Conservation (phyloP, 1,284 basidiomycete species). For the Trichosporon sp. region DNA sequence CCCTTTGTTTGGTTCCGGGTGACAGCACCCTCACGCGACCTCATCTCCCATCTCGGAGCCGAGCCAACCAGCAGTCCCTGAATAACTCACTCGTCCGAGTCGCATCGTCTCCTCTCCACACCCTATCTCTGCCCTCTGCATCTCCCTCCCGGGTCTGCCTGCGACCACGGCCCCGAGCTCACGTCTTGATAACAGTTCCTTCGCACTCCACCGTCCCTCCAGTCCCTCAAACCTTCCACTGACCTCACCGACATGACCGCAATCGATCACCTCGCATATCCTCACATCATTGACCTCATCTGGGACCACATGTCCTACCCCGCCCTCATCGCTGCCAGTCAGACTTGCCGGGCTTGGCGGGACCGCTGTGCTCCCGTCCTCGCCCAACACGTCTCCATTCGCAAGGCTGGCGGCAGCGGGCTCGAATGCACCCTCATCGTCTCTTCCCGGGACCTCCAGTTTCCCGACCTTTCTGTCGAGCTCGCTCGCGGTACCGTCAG, state of each 20-base stretch:
- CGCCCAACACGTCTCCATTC: background rate
- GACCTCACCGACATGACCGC: background rate
- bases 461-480: background rate
- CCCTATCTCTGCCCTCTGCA: no score
- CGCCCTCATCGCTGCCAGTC: background rate
- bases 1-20: no score
- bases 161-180: no score
- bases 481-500: background rate
- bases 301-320: background rate
- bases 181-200: no score
- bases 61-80: no score
- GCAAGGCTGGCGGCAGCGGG: background rate
- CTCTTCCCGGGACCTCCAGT: background rate
- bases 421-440: background rate
- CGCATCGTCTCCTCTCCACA: no score
- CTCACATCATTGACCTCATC: background rate
- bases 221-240: no score
- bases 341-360: background rate
- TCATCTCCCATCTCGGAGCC: no score
- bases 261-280: background rate
- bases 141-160: no score
- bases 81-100: no score
- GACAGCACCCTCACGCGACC: no score
- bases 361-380: background rate
- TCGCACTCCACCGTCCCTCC: no score